phyloP scores from a whole-genome alignment of 164 flowering plant species.

The Echeveria elegans region DNA sequence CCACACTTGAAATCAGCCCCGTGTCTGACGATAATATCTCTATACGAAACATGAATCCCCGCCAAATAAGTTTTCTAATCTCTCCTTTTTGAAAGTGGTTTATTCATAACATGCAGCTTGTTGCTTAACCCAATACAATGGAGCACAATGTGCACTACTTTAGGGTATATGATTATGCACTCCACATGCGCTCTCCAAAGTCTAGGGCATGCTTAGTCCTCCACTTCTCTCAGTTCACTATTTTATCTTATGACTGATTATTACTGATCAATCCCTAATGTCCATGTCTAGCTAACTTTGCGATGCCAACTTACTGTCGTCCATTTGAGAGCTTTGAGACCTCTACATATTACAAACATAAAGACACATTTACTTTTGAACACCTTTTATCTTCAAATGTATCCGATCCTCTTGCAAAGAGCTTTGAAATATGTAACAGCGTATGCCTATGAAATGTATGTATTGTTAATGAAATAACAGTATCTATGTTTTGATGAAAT shows the following conservation, averaged over 20 bases:
- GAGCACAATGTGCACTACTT: slow-evolving; percentile 4
- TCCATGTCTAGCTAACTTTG: too few species aligned
- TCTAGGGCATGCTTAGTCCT: slow-evolving; percentile 4
- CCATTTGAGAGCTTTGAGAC: too few species aligned
- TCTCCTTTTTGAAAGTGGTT: not conserved
- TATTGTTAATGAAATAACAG: not conserved
- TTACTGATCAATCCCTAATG: too few species aligned
- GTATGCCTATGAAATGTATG: not conserved
- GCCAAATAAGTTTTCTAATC: not conserved
- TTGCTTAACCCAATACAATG: not conserved
- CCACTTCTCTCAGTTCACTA: not conserved
- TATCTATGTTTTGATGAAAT: too few species aligned
- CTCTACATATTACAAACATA: too few species aligned
- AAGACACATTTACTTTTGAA: too few species aligned
- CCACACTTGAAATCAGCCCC: not conserved
- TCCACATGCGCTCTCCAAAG: not conserved
- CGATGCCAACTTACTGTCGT: too few species aligned
- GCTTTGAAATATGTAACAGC: too few species aligned
- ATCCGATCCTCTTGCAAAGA: too few species aligned
- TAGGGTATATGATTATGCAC: not conserved
- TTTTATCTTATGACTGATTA: too few species aligned
- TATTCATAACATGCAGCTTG: not conserved
- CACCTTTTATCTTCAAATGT: too few species aligned
- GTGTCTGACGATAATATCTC: not conserved
- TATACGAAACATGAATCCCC: not conserved